Evolutionary conservation across 2,329 filamentous ascomycete genomes (phyloP).

Genomic region (Stachybotrys echinatus): DNA sequence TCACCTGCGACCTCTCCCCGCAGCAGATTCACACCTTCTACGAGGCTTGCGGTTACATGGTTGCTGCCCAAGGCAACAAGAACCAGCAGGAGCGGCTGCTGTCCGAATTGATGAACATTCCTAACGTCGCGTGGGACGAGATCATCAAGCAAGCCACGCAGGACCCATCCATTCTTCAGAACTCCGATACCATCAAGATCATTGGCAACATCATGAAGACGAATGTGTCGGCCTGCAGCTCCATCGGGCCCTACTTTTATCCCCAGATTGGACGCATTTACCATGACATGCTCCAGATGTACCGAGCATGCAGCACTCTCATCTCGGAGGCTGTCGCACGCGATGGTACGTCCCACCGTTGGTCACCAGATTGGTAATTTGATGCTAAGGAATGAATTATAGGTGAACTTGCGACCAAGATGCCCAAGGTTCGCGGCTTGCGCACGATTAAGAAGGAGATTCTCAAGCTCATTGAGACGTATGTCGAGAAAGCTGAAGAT

Average conservation of each 20-base stretch:
- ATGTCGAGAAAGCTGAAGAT: constrained; percentile 97
- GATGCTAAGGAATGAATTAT: constrained; percentile 25
- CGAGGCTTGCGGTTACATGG: constrained; percentile 98
- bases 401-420: constrained; percentile 93
- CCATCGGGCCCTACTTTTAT: constrained; percentile 95
- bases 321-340: constrained; percentile 88
- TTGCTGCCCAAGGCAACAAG: constrained; percentile 94
- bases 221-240: constrained; percentile 96
- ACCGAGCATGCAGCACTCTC: constrained; percentile 89
- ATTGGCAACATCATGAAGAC: constrained; percentile 99
- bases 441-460: constrained; percentile 99
- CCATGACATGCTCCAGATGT: constrained; percentile 98
- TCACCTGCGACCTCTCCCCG: constrained; percentile 89
- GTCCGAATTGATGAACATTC: constrained; percentile 85
- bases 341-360: constrained; percentile 55
- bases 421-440: constrained; percentile 90
- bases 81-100: constrained; percentile 88
- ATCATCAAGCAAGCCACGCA: constrained; percentile 86
- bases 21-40: constrained; percentile 99
- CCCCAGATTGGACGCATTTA: constrained; percentile 97
- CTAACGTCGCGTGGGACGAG: constrained; percentile 90
- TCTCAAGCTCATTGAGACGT: constrained; percentile 94
- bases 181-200: constrained; percentile 93
- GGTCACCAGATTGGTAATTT: background rate
- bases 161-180: constrained; percentile 81